Base-by-base conservation (phyloP, 306 rosid species). In the Rosa multiflora region DNA sequence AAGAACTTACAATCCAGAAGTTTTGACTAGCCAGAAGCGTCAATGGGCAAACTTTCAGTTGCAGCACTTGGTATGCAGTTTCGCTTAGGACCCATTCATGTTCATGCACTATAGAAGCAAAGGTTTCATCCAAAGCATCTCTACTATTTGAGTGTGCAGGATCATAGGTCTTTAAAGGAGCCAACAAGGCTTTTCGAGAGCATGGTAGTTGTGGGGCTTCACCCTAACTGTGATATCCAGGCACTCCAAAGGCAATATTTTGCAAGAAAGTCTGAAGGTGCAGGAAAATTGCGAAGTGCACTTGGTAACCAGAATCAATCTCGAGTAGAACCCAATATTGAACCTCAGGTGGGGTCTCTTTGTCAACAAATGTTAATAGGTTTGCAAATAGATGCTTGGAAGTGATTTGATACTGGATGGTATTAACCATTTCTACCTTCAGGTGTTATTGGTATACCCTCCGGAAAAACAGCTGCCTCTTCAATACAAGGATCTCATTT, bases 371-470 rank as follows among this genome's bases (percentile, higher is more conserved):
- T 44, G 5, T 43, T 29, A 62, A 69, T 74, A 49, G 68, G 52
- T 59, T 67, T 49, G 52, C 48, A 58, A n/a, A 68, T 46, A 47
- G 72, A 68, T 64, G 23, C 21, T 48, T 49, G 35, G 15, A 78
- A 70, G 67, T 46, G n/a, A 29, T 71, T 55, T 61, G 66, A 49
- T 63, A 8, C 37, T 62, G 62, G 73, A 58, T 73, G 8, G 52
- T 73, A 63, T 40, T 35, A 9, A 52, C 8, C 5, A 48, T 76
- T 42, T 64, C 63, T 61, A 48, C 73, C 82, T 78, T 55, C 89
- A 94, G 97, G 94, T 94, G 72, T 86, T 94, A 75, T 90, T 94
- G 88, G 97, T 85, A 82, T 94, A 94, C 83, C 98, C 98, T 75
- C 94, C 98, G 8, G 97, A 92, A 82, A 94, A 87, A 79, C 89